A percentile compares a stretch with the other conserved stretches of the same genome.
Evolutionary conservation across 768 basidiomycete species (phyloP).

Genomic region (Tephrocybe sp.): DNA sequence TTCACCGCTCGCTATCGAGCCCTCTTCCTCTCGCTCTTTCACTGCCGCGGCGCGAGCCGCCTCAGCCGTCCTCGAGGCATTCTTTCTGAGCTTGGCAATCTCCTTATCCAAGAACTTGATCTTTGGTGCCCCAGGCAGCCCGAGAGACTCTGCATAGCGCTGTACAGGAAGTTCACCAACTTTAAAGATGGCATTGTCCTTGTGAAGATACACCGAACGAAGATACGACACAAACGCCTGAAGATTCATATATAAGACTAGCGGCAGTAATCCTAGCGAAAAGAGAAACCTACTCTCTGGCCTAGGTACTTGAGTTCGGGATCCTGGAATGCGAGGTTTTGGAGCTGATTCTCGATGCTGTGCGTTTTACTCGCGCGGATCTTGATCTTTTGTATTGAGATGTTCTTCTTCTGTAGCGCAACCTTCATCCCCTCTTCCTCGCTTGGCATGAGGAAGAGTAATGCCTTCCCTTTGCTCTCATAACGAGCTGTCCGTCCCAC

Average conservation of each 20-base stretch:
- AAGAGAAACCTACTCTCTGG: constrained; percentile 65
- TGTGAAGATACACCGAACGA: constrained; percentile 89
- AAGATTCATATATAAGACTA: not conserved
- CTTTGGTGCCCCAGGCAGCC: constrained; percentile 92
- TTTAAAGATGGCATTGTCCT: constrained; percentile 92
- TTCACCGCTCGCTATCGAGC: constrained; percentile 9
- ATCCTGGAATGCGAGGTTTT: constrained; percentile 91
- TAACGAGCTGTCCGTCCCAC: constrained; percentile 96
- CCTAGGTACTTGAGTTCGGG: constrained; percentile 97
- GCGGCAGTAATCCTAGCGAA: not conserved
- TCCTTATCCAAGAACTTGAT: constrained; percentile 82
- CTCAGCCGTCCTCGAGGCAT: constrained; percentile 50
- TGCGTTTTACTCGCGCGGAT: constrained; percentile 85
- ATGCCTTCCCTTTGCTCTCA: constrained; percentile 82
- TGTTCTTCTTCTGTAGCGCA: constrained; percentile 68
- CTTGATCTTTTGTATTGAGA: constrained; percentile 80
- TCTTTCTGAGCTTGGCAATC: constrained; percentile 75
- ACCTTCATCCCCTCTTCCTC: constrained; percentile 91
- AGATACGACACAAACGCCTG: constrained; percentile 97
- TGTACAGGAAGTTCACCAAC: constrained; percentile 79
- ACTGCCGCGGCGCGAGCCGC: constrained; percentile 27
- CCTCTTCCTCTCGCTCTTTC: constrained; percentile 19
- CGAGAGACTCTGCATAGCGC: constrained; percentile 84
- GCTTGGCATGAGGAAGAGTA: constrained; percentile 82
- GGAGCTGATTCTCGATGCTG: constrained; percentile 83